Base-by-base conservation (phyloP, 768 basidiomycete species). In the Tulasnella sp. region DNA sequence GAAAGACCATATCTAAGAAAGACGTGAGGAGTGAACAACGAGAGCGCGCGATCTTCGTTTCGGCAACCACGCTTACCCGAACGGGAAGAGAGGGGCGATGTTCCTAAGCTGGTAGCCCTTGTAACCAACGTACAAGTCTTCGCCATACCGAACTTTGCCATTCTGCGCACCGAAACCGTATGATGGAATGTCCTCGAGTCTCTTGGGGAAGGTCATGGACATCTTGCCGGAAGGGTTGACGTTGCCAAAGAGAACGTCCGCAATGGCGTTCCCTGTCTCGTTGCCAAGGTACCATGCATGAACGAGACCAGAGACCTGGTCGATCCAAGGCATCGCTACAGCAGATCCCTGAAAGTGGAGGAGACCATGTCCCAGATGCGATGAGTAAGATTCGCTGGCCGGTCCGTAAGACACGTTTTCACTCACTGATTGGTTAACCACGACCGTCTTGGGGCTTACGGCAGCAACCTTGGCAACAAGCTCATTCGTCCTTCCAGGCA, bases 281-380 rank as follows among this genome's bases (percentile, higher is more conserved):
- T 91, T 91, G 0, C 90, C 90, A 2, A 85, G 85, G 79, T 89
- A 90, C 89, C 89, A 91, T 7, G 89, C 84, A 75, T 91, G 89
- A 1, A 92, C 78, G 29, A 93, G 81, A 7, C 86, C 87, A 11
- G 83, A 81, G 22, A 90, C 88, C 42, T 85, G 80, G 74, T 87
- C 80, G 7, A 89, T 82, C 92, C 91, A 93, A 3, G 92, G 91
- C 91, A 93, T 92, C 2, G 89, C 84, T 1, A 91, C 87, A 1
- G 92, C 88, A 31, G 90, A 90, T 3, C 90, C 90, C 89, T 90
- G 38, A 45, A 40, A 19, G 68, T 64, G 78, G 19, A n/a, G 49
- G 11, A 8, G 22, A 4, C 2, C 22, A n/a, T 49, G 19, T n/a
- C 3, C 19, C 49, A n/a, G 8, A 49, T n/a, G n/a, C n/a, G 58